These are phyloP conservation scores for Biscogniauxia marginata DNA, from an alignment of 2,329 filamentous ascomycete genomes.

Conservation along the genomic window DNA sequence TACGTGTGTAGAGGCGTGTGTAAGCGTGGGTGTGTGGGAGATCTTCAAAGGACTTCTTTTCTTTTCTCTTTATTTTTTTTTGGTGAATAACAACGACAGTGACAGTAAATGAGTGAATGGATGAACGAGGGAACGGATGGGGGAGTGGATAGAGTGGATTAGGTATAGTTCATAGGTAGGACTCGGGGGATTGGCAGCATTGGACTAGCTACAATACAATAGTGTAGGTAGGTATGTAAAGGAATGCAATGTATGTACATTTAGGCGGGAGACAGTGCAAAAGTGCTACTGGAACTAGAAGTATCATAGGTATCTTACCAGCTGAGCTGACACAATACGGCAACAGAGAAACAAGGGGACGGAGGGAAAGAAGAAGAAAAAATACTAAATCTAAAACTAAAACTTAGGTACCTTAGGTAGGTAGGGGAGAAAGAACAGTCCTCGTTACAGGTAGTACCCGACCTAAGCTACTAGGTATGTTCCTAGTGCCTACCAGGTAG, in stretches of 20 bases:
- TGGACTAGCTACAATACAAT: background rate
- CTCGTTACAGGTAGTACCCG: too few relatives aligned
- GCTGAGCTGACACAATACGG: too few relatives aligned
- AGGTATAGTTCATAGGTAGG: background rate
- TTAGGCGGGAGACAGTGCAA: too few relatives aligned
- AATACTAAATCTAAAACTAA: too few relatives aligned
- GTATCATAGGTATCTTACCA: too few relatives aligned
- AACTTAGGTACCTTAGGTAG: too few relatives aligned
- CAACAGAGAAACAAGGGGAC: too few relatives aligned
- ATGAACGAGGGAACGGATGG: background rate
- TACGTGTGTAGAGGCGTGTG: background rate
- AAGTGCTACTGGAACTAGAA: too few relatives aligned
- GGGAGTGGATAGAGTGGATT: background rate
- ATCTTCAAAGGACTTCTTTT: constrained; percentile 16
- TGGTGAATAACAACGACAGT: background rate
- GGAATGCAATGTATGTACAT: background rate
- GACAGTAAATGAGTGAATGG: background rate
- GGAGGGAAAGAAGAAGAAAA: too few relatives aligned
- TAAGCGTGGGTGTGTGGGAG: constrained; percentile 7
- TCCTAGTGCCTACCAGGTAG: too few relatives aligned
- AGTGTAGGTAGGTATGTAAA: background rate
- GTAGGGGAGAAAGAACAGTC: too few relatives aligned
- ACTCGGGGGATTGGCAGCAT: background rate
- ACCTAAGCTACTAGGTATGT: background rate
- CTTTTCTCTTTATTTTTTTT: background rate